Evolutionary conservation across 2,329 filamentous ascomycete species (phyloP).

Genomic region (Aureobasidium mangrovei): DNA sequence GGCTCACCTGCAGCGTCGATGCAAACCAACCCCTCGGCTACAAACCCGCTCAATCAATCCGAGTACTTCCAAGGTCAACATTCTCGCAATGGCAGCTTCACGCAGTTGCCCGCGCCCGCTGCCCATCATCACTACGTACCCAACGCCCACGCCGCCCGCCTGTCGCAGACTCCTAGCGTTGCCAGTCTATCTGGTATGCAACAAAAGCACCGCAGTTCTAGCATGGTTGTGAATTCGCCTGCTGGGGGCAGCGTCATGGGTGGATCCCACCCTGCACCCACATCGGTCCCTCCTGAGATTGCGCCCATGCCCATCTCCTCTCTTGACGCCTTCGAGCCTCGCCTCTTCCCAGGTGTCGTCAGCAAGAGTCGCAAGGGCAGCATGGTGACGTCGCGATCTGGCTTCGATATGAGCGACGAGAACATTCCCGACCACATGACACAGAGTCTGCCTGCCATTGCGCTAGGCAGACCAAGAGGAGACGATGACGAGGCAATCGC

Average conservation of each 20-base stretch:
- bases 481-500: not conserved
- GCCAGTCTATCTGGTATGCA: constrained; percentile 17
- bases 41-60: constrained; percentile 23
- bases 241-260: not conserved
- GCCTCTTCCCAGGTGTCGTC: constrained; percentile 64
- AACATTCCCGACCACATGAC: constrained; percentile 8
- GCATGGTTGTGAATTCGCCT: constrained; percentile 23
- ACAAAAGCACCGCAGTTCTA: constrained; percentile 22
- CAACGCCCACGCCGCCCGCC: constrained; percentile 31
- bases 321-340: constrained; percentile 44
- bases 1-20: constrained; percentile 24
- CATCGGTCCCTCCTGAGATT: constrained; percentile 11
- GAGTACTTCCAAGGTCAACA: constrained; percentile 16
- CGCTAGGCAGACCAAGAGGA: not conserved
- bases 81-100: constrained; percentile 16
- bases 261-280: constrained; percentile 12
- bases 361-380: constrained; percentile 33
- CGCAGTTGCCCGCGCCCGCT: constrained; percentile 23
- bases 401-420: not conserved
- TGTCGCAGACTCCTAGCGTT: constrained; percentile 23
- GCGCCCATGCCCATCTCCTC: constrained; percentile 13
- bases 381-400: constrained; percentile 11
- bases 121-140: constrained; percentile 22
- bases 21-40: constrained; percentile 32
- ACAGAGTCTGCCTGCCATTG: constrained; percentile 12